Conservation (phyloP, 306 rosid genomes). For the Erythrophleum fordii region DNA sequence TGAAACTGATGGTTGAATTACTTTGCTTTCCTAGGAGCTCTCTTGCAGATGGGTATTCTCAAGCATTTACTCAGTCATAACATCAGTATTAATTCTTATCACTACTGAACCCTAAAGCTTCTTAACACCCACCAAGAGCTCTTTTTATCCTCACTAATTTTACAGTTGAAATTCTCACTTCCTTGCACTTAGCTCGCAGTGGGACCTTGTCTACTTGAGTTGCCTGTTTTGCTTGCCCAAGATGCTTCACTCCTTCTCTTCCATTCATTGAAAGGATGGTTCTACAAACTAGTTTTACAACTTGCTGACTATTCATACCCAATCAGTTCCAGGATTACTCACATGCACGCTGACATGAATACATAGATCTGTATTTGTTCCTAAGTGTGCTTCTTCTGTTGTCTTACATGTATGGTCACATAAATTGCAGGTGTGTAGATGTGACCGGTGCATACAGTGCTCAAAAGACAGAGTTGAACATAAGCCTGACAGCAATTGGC, state of each 20-base stretch:
- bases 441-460: conserved; percentile 97
- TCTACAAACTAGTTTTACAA: neutral
- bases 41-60: neutral
- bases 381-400: conserved; percentile 7
- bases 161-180: neutral
- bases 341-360: neutral
- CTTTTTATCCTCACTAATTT: neutral
- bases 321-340: neutral
- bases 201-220: neutral
- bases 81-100: neutral
- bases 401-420: conserved; percentile 37
- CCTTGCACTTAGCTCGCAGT: neutral
- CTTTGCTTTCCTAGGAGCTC: neutral
- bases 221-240: neutral
- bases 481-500: conserved; percentile 93
- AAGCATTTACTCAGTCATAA: neutral
- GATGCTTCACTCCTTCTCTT: neutral
- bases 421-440: conserved; percentile 80
- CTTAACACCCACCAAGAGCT: neutral
- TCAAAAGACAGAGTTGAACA: conserved; percentile 94
- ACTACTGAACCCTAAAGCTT: neutral
- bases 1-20: neutral
- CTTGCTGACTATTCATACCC: neutral
- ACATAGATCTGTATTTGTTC: neutral
- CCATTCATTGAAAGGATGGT: neutral